Percentiles rank a stretch among this genome's conserved stretches.
phyloP scores from a whole-genome alignment of 192 early-diverging fungal genomes.

The Fimicolochytrium jonesii region DNA sequence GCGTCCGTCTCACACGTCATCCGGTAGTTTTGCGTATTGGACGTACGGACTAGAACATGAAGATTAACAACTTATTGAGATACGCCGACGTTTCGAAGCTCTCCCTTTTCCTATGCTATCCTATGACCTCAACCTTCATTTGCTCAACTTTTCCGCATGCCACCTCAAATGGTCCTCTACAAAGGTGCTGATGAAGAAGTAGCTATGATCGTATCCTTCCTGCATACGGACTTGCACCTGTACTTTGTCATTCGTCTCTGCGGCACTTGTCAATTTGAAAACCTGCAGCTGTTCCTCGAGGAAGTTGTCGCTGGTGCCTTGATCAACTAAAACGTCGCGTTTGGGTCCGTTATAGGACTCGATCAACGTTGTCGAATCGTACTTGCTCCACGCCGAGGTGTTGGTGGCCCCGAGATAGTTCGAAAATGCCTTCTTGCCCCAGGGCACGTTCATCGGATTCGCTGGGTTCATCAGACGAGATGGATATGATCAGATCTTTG shows the following conservation, averaged over 20 bases:
- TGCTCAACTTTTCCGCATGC: conserved; percentile 58
- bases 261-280: conserved; percentile 49
- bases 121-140: too few species aligned
- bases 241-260: conserved; percentile 31
- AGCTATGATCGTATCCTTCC: conserved; percentile 83
- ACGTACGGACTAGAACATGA: too few species aligned
- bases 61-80: too few species aligned
- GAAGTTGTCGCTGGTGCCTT: conserved; percentile 72
- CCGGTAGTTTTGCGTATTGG: too few species aligned
- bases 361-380: conserved; percentile 73
- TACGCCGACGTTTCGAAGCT: too few species aligned
- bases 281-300: conserved; percentile 62
- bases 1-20: too few species aligned
- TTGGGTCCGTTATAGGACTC: conserved; percentile 38
- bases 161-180: conserved; percentile 70
- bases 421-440: conserved; percentile 78
- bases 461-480: too few species aligned
- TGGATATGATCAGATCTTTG: too few species aligned
- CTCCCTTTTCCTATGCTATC: too few species aligned
- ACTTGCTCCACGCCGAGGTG: conserved; percentile 56
- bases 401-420: conserved; percentile 65
- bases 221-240: conserved; percentile 35
- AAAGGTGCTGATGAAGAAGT: conserved; percentile 81
- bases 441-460: conserved; percentile 63
- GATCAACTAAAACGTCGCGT: conserved; percentile 46